Conservation (phyloP, 257 asterid genomes). For the Solanum neorickii region DNA sequence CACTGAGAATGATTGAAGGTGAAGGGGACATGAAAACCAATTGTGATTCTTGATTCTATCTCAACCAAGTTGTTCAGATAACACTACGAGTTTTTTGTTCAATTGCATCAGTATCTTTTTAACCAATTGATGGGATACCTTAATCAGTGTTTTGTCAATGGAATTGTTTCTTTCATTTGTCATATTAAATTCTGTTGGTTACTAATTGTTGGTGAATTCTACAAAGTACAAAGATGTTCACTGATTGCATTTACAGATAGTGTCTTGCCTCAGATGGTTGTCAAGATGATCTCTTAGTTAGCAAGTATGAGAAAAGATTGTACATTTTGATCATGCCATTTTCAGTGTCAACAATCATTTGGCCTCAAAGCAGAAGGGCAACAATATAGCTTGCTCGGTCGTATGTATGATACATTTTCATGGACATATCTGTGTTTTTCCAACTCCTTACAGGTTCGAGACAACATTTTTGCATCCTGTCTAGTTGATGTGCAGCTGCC, state of each 20-base stretch:
- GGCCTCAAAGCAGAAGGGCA: not conserved
- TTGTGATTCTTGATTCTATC: not conserved
- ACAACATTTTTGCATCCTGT: not conserved
- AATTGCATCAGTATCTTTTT: not conserved
- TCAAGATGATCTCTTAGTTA: not conserved
- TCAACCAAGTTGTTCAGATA: not conserved
- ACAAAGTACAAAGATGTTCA: not conserved
- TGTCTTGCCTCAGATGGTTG: not conserved
- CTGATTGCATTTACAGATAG: not conserved
- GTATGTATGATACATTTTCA: not conserved
- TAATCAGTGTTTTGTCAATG: not conserved
- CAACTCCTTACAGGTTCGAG: not conserved
- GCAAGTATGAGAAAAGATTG: not conserved
- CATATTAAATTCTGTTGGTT: not conserved
- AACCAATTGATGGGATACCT: not conserved
- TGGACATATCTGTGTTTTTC: not conserved
- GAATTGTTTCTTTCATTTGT: not conserved
- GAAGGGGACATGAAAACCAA: not conserved
- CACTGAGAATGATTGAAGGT: not conserved
- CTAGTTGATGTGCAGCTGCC: not conserved
- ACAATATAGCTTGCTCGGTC: not conserved
- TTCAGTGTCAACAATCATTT: not conserved
- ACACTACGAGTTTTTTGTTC: not conserved
- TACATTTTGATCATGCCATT: not conserved
- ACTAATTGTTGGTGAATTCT: not conserved